Conservation (phyloP, 805 yeast genomes). For the Lachancea waltii region DNA sequence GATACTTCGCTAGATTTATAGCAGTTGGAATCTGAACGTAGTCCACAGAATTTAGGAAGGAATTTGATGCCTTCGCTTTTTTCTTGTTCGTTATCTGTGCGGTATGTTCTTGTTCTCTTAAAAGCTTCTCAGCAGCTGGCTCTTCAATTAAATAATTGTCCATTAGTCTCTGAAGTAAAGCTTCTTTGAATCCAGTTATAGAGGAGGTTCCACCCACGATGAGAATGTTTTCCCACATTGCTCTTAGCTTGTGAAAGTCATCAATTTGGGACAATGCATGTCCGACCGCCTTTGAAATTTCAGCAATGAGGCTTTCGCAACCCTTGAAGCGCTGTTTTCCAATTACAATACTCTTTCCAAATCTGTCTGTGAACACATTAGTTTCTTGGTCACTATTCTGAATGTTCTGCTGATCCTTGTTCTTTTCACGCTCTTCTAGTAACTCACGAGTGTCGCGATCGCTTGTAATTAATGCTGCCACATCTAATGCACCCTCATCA, state of each 20-base stretch:
- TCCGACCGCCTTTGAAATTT: conserved; percentile 49
- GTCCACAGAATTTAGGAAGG: conserved; percentile 25
- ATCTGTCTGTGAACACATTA: conserved; percentile 61
- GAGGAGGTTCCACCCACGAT: conserved; percentile 71
- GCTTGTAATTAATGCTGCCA: conserved; percentile 81
- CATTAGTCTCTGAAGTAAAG: conserved; percentile 51
- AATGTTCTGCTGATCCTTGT: conserved; percentile 31
- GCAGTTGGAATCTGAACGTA: conserved; percentile 74
- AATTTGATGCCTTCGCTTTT: conserved; percentile 22
- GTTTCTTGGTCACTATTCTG: conserved; percentile 65
- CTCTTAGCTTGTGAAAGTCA: conserved; percentile 67
- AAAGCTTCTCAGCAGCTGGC: conserved; percentile 24
- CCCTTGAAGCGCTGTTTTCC: conserved; percentile 92
- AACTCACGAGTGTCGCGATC: conserved; percentile 62
- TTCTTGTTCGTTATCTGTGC: conserved; percentile 31
- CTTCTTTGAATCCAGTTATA: conserved; percentile 71
- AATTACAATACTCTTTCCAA: conserved; percentile 52
- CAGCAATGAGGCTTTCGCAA: conserved; percentile 48
- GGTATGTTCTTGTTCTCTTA: conserved; percentile 27
- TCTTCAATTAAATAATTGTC: conserved; percentile 45
- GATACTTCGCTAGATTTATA: conserved; percentile 60
- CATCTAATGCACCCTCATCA: conserved; percentile 76
- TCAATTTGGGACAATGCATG: conserved; percentile 49
- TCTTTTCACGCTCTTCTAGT: conserved; percentile 55
- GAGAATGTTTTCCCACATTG: conserved; percentile 76